Conservation (phyloP, 2,329 filamentous ascomycete species). For the Fusarium albosuccineum region DNA sequence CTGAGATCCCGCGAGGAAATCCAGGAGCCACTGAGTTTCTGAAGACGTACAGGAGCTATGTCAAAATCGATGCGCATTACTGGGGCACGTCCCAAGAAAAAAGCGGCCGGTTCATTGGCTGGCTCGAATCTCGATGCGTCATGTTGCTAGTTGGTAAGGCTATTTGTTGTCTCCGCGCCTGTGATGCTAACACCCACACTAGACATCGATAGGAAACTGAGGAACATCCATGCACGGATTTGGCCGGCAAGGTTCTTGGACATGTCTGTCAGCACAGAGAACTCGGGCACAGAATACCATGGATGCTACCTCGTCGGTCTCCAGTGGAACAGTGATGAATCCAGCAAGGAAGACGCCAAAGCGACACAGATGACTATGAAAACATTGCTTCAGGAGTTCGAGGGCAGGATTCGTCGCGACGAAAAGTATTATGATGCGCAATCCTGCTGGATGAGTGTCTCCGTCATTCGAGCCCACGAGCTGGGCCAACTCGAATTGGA, state of each 20-base stretch:
- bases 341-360: conserved; percentile 57
- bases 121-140: conserved; percentile 73
- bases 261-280: conserved; percentile 37
- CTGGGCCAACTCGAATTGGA: conserved; percentile 62
- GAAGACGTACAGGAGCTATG: conserved; percentile 63
- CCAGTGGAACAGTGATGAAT: conserved; percentile 49
- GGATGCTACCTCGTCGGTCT: conserved; percentile 74
- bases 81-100: conserved; percentile 71
- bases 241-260: conserved; percentile 73
- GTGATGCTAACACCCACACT: conserved; percentile 17
- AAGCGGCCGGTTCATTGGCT: conserved; percentile 69
- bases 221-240: conserved; percentile 66
- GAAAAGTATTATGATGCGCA: conserved; percentile 63
- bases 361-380: conserved; percentile 59
- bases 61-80: conserved; percentile 73
- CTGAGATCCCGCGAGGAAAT: background rate
- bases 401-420: conserved; percentile 60
- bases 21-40: conserved; percentile 63
- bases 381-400: conserved; percentile 61
- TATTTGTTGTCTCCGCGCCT: background rate
- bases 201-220: conserved; percentile 69
- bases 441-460: conserved; percentile 62
- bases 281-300: conserved; percentile 62
- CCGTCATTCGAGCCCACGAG: conserved; percentile 54
- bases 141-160: conserved; percentile 67